Evolutionary conservation across 257 asterid species (phyloP), one percentile per base, ranked within the genome.

Genomic region (Primulina tabacum): DNA sequence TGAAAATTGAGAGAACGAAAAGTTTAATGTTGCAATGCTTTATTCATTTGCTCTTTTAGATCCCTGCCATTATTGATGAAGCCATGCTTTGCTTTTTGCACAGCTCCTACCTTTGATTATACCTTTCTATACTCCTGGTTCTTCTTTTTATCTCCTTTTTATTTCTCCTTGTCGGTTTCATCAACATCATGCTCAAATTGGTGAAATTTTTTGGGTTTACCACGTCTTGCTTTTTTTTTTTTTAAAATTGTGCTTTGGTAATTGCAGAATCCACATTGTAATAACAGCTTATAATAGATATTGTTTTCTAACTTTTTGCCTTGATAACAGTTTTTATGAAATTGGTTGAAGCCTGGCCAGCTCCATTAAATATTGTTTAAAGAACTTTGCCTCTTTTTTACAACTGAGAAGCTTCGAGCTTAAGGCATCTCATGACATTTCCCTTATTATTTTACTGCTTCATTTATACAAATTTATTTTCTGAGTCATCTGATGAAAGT

Each of bases 401-500:
- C 10, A 67, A 64, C 67, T 14, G 64, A 34, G 76, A 20, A 33
- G 64, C 67, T 65, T 38, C 50, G 20, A 68, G 40, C 67, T 69
- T 38, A 52, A 34, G 38, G 12, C 75, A 60, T 40, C 20, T 67
- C 47, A 20, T 50, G 68, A 73, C 70, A 30, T 70, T 66, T 73
- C 37, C 37, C 37, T 26, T 40, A 20, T 40, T 21, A 60, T 37
- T 60, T 7, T 70, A 62, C 29, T 69, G 52, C 70, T 68, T 47
- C 1, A 21, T 18, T 30, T 56, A 53, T 60, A 50, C 17, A 26
- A 34, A 34, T 60, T 40, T 71, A 52, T 20, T 37, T 34, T 69
- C 33, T 55, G 64, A 72, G 40, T 67, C 64, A 6, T 77, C 74
- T 72, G 50, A 60, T 76, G 60, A 52, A 32, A 8, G 52, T 65